Evolutionary conservation across 768 basidiomycete genomes (phyloP), one percentile per base, ranked within the genome.

Genomic region (Rhodotorula diobovata): DNA sequence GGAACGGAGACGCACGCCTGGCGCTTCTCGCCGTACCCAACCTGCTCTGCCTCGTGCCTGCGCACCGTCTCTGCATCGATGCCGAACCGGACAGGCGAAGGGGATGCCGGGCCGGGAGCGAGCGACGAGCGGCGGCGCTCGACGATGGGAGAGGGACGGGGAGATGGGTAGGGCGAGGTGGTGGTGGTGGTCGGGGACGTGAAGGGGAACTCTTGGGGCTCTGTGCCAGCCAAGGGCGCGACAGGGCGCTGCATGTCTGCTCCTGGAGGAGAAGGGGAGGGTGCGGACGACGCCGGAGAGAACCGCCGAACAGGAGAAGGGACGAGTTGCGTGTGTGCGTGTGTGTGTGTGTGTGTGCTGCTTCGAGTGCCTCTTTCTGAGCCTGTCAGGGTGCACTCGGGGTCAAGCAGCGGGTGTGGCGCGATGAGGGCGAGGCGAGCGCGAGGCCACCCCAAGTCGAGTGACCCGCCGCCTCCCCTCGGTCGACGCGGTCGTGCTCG

Each of bases 41-140:
- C 60, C 63, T 72, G 71, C 30, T 72, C 71, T 2, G 3, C 45
- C 39, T 72, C 71, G 67, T 72, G 71, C n/a, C 54, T 56, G 35
- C 39, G 54, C 0, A 57, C 66, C 5, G 63, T 25, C 25, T 71
- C 70, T 11, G 54, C 57, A 43, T 67, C 62, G 28, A 35, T 34
- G 54, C 35, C 25, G 32, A 35, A n/a, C 15, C 48, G 55, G 45
- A 50, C 20, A 34, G 30, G 51, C 12, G 51, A 21, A 30, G 55
- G 28, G 34, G 23, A 56, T 10, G 55, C 35, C 3, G 35, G 35
- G n/a, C 16, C 16, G 55, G 23, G 35, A 32, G 12, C 16, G 41
- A 21, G 23, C 43, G 4, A 12, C 7, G 41, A 50, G 6, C 23
- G 25, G 48, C 48, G 48, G 25, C 48, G 48, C 23, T 50, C 23